These are phyloP conservation scores for Cercospora zeae-maydis DNA, from an alignment of 2,329 filamentous ascomycete species.

Conservation along the genomic window DNA sequence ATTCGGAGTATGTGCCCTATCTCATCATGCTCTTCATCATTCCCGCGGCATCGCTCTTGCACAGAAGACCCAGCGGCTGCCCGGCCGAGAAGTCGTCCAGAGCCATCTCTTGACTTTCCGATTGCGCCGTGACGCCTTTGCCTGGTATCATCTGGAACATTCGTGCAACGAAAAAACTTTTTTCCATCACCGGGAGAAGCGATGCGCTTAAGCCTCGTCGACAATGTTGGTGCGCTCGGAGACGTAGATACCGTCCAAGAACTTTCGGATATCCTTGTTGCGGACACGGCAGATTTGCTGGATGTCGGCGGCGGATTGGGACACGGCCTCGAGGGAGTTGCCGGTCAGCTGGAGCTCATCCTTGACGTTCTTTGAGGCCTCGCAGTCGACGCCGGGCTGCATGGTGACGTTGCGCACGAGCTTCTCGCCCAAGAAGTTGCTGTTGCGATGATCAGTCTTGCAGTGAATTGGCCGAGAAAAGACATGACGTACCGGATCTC, in stretches of 20 bases:
- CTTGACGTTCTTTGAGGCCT: slow-evolving; percentile 89
- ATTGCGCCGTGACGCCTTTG: slow-evolving; percentile 11
- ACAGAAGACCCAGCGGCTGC: slow-evolving; percentile 2
- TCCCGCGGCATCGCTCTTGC: background rate
- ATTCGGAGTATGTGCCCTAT: slow-evolving; percentile 8
- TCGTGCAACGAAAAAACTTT: slow-evolving; percentile 5
- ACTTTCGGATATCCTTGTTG: slow-evolving; percentile 99
- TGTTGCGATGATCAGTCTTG: slow-evolving; percentile 39
- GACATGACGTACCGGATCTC: slow-evolving; percentile 86
- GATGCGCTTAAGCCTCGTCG: slow-evolving; percentile 2
- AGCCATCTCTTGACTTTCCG: background rate
- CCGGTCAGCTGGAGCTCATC: slow-evolving; percentile 91
- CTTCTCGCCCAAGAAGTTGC: slow-evolving; percentile 99
- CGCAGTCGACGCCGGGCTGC: slow-evolving; percentile 84
- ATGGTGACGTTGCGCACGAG: slow-evolving; percentile 89
- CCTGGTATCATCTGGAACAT: slow-evolving; percentile 11
- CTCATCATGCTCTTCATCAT: background rate
- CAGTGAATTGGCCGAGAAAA: background rate
- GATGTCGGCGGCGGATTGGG: slow-evolving; percentile 97
- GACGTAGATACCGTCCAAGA: slow-evolving; percentile 99
- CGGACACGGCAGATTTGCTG: slow-evolving; percentile 99
- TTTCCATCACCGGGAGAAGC: background rate
- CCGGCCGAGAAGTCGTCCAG: background rate
- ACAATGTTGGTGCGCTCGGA: slow-evolving; percentile 95
- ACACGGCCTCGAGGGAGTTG: slow-evolving; percentile 96